Conservation (phyloP, 2,329 filamentous ascomycete species). For the Ophiostoma angusticollis region DNA sequence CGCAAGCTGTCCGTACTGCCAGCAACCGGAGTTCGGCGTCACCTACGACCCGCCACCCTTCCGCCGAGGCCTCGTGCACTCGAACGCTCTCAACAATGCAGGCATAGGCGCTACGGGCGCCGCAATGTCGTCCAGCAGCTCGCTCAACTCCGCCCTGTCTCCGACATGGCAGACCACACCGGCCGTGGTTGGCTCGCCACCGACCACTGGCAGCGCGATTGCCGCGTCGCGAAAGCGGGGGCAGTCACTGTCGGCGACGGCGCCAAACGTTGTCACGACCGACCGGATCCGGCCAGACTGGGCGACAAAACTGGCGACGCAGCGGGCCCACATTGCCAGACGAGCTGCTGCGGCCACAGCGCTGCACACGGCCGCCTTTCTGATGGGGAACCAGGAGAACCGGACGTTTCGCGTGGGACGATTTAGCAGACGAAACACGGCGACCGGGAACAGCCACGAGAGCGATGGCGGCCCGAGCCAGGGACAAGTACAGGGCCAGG, state of each 20-base stretch:
- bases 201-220: constrained; percentile 21
- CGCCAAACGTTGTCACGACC: constrained; percentile 79
- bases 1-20: constrained; percentile 87
- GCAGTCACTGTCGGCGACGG: constrained; percentile 63
- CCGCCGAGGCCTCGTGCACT: constrained; percentile 66
- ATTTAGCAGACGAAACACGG: constrained; percentile 43
- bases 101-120: constrained; percentile 36
- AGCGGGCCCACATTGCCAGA: constrained; percentile 71
- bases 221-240: constrained; percentile 28
- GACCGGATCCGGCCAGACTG: constrained; percentile 89
- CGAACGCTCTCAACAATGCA: constrained; percentile 32
- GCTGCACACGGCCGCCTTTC: constrained; percentile 84
- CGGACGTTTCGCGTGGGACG: constrained; percentile 41
- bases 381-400: constrained; percentile 55
- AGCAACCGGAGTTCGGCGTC: constrained; percentile 90
- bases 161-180: constrained; percentile 24
- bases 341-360: constrained; percentile 88
- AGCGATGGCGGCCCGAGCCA: constrained; percentile 18
- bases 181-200: constrained; percentile 12
- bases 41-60: constrained; percentile 86
- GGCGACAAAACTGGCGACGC: constrained; percentile 76
- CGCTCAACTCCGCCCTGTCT: constrained; percentile 49
- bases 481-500: constrained; percentile 14
- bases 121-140: constrained; percentile 79
- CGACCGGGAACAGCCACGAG: constrained; percentile 20